These are phyloP conservation scores for Brettanomyces custersianus DNA, from an alignment of 805 yeast species.

Conservation along the genomic window DNA sequence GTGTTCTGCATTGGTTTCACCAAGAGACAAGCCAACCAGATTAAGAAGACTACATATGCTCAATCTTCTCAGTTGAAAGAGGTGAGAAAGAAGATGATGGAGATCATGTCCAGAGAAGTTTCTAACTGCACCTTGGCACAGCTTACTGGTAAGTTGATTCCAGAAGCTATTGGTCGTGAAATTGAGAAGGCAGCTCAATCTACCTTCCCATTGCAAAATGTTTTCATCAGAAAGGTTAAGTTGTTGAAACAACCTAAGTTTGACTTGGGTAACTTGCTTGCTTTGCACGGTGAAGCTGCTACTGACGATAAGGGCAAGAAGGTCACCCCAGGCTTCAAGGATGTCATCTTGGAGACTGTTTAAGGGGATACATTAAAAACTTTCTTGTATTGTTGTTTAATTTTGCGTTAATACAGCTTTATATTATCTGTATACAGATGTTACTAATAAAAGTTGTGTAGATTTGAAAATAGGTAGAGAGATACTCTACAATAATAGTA, in stretches of 20 bases:
- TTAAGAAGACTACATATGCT: slow-evolving; percentile 96
- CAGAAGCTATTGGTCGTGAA: slow-evolving; percentile 98
- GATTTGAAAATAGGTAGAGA: neutral
- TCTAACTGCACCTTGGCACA: slow-evolving; percentile 91
- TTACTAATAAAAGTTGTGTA: no score
- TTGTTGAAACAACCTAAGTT: slow-evolving; percentile 97
- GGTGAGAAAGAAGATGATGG: slow-evolving; percentile 93
- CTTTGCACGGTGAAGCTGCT: slow-evolving; percentile 94
- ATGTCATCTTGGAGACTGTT: slow-evolving; percentile 95
- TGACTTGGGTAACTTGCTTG: slow-evolving; percentile 92
- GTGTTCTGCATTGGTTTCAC: slow-evolving; percentile 97
- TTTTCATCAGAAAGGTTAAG: slow-evolving; percentile 98
- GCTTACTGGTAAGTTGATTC: slow-evolving; percentile 93
- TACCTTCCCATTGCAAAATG: slow-evolving; percentile 96
- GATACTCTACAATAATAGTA: no score
- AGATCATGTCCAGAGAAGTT: slow-evolving; percentile 95
- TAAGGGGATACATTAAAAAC: slow-evolving; percentile 32
- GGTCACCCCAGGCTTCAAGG: slow-evolving; percentile 92
- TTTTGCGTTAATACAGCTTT: slow-evolving; percentile 1
- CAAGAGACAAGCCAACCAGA: slow-evolving; percentile 93
- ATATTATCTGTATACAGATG: slow-evolving; percentile 1
- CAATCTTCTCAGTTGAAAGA: slow-evolving; percentile 96
- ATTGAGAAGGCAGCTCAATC: slow-evolving; percentile 92
- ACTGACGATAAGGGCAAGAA: slow-evolving; percentile 97
- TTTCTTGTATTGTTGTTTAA: slow-evolving; percentile 1